Percentiles rank a stretch among this genome's conserved stretches.
Conservation (phyloP, 1,284 basidiomycete species). For the Trametes versicolor region DNA sequence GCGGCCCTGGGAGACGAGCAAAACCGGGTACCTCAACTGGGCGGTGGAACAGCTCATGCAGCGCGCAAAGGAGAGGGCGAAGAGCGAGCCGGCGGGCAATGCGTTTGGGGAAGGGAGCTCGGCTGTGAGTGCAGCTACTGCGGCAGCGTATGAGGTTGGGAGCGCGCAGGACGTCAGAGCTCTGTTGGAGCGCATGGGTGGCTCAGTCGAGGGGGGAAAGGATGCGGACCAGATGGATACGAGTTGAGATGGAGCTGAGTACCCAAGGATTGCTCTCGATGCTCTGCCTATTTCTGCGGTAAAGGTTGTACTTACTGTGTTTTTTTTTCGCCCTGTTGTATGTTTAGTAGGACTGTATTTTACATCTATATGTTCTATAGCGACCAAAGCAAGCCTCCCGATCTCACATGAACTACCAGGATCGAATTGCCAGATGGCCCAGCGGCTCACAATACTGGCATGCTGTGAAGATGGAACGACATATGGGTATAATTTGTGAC, state of each 20-base stretch:
- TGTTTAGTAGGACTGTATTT: too few relatives aligned
- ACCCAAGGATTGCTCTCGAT: too few relatives aligned
- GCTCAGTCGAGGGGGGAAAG: background rate
- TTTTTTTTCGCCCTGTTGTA: too few relatives aligned
- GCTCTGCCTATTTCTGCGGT: too few relatives aligned
- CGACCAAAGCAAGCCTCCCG: too few relatives aligned
- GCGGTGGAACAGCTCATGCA: slow-evolving; percentile 64
- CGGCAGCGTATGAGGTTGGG: slow-evolving; percentile 37
- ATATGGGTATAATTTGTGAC: background rate
- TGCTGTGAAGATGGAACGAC: background rate
- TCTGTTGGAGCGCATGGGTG: slow-evolving; percentile 31
- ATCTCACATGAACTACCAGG: too few relatives aligned
- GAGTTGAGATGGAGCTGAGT: slow-evolving; percentile 2
- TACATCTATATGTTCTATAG: too few relatives aligned
- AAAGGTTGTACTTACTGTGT: too few relatives aligned
- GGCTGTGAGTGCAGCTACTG: slow-evolving; percentile 38
- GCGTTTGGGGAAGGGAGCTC: slow-evolving; percentile 39
- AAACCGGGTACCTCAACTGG: slow-evolving; percentile 75
- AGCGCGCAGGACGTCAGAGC: slow-evolving; percentile 43
- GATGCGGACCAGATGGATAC: slow-evolving; percentile 28
- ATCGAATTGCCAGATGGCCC: too few relatives aligned
- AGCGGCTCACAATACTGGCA: too few relatives aligned
- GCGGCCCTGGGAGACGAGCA: slow-evolving; percentile 74
- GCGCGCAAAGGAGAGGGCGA: slow-evolving; percentile 53
- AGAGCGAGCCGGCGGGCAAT: slow-evolving; percentile 35